Base-by-base conservation (phyloP, 2,329 filamentous ascomycete genomes). In the Aspergillus felis region DNA sequence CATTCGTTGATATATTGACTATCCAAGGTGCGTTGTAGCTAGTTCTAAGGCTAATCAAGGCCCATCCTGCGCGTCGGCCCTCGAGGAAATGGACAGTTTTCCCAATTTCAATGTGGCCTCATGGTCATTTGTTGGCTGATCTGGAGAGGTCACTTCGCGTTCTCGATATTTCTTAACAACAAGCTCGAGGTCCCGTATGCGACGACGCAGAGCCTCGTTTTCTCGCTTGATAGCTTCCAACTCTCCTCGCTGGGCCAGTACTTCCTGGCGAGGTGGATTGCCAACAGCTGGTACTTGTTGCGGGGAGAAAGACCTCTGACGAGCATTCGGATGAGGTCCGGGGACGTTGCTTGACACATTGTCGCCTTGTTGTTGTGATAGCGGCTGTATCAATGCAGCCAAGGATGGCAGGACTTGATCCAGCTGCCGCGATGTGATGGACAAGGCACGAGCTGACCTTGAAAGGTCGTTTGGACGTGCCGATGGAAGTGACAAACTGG, bases 191-290 rank as follows among this genome's bases (percentile, higher is more conserved):
- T 80, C 78, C 44, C 73, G 72, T 9, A 81, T 73, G 9, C 76
- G 75, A 28, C 71, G 71, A 50, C 77, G 73, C 42, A 81, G 67
- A 29, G 68, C 64, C 55, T 81, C 79, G 53, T 81, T 81, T 62
- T 81, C 79, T 10, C 72, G 69, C 60, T 74, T 77, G 35, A 78
- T 70, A 1, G 69, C 65, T 50, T 80, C 78, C 25, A 80, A 59
- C 55, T 81, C 78, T 35, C 71, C 70, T 24, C 73, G 71, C 42
- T 79, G 76, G 17, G 72, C 65, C 4, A 69, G 68, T 57, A 80
- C 78, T 53, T 80, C 78, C 50, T 75, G 76, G 22, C 78, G 71
- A 24, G 71, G 64, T 12, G 70, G 57, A 6, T 64, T 67, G 7
- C 63, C 65, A 12, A 65, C 61, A 3, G 73, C 68, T 6, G 71